Base-by-base conservation (phyloP, 768 basidiomycete species). In the Leucocoprinus leucothites region DNA sequence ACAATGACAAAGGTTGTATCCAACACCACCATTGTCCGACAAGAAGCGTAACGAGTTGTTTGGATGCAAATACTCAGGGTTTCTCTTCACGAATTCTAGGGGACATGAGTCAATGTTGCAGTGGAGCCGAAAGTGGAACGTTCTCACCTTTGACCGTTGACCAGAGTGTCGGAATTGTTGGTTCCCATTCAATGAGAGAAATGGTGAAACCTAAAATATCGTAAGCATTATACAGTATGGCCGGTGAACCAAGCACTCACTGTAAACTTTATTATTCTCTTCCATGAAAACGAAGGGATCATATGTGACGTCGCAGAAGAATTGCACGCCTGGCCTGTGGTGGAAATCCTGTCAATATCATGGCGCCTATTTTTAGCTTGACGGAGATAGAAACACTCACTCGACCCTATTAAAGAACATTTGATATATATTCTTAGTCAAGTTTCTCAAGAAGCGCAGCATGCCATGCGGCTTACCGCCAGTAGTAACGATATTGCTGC, bases 271-370 rank as follows among this genome's bases (percentile, higher is more conserved):
- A 44, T 77, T 64, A 57, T 88, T 75, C 47, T 85, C 82, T 63
- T 87, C 75, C 90, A 95, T 92, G 53, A 82, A 75, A 43, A 85
- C 67, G 77, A 95, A 94, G 0, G 93, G 91, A 61, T 93, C 90
- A 56, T 82, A 83, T n/a, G 82, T 73, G 44, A 91, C 58, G 60
- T 94, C 87, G 63, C 93, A 95, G 70, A 75, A 78, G 66, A 82
- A 85, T 65, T 86, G 84, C 53, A 94, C 83, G 54, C 79, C 79
- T 5, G 94, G 92, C 61, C 87, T 89, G 51, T 36, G 11, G 34
- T 34, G 38, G 47, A 9, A 40, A 19, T 9, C 18, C 61, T 31
- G 40, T 48, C 25, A 44, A 57, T 36, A 43, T 31, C 45, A 26
- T 13, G 24, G 21, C 36, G 49, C 16, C 4, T 25, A 48, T 50